A percentile compares a stretch with the other conserved stretches of the same genome.
Conservation (phyloP, 2,329 filamentous ascomycete species). For the Dothideomycetes sp. region DNA sequence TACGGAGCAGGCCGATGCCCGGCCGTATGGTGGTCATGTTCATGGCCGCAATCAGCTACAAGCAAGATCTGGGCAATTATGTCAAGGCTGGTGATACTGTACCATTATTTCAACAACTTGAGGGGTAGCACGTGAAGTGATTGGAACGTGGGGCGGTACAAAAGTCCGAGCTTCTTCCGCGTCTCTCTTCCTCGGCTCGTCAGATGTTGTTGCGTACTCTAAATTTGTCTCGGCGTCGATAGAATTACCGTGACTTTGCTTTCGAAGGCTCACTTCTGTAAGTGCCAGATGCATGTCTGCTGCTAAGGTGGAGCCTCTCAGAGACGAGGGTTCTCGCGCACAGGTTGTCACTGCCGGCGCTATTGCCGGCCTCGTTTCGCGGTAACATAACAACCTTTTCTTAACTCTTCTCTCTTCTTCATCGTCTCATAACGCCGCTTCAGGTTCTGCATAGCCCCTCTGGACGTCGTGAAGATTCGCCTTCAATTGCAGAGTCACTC, state of each 20-base stretch:
- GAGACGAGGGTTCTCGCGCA: conserved; percentile 61
- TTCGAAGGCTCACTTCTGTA: no score
- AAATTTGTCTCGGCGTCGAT: not conserved
- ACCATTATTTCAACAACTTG: no score
- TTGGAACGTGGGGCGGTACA: no score
- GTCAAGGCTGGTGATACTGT: no score
- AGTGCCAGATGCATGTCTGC: conserved; percentile 53
- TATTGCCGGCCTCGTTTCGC: conserved; percentile 75
- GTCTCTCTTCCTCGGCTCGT: conserved; percentile 8
- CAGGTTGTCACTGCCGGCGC: conserved; percentile 60
- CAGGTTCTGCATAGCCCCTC: conserved; percentile 85
- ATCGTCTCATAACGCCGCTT: conserved; percentile 6
- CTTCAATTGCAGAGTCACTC: conserved; percentile 88
- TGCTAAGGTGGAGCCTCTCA: conserved; percentile 50
- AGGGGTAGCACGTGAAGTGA: no score
- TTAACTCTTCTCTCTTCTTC: not conserved
- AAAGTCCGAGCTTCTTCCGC: conserved; percentile 2
- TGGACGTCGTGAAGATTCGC: conserved; percentile 97
- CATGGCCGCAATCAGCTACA: no score
- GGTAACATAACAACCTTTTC: conserved; percentile 43
- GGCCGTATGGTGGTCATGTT: no score
- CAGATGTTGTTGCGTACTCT: no score
- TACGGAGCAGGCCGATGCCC: no score
- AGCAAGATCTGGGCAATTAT: no score
- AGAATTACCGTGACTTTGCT: not conserved